Conservation (phyloP, 2,329 filamentous ascomycete genomes). For the Bisporella sp. region DNA sequence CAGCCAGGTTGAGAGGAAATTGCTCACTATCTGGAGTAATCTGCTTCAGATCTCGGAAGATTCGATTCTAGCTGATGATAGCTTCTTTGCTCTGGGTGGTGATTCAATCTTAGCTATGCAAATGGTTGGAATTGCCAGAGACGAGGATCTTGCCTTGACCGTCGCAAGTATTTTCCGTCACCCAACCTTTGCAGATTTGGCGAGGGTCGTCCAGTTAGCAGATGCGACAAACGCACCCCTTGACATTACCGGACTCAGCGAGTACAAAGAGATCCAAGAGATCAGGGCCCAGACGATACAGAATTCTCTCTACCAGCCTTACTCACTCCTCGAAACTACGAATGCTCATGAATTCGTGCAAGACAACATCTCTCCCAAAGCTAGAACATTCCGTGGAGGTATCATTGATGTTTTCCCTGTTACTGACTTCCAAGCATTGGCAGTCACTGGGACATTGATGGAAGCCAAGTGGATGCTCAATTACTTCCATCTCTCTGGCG, state of each 20-base stretch:
- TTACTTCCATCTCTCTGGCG: constrained; percentile 1
- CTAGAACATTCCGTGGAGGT: constrained; percentile 4
- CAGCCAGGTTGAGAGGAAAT: not conserved
- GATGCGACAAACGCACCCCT: not conserved
- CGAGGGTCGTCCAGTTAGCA: constrained; percentile 23
- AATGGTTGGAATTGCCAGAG: constrained; percentile 33
- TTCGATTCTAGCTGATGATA: constrained; percentile 21
- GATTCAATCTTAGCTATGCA: constrained; percentile 34
- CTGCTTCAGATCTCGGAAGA: constrained; percentile 11
- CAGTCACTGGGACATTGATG: not conserved
- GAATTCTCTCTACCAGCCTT: constrained; percentile 4
- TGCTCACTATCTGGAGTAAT: constrained; percentile 12
- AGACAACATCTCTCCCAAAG: constrained; percentile 8
- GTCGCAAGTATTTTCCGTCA: constrained; percentile 37
- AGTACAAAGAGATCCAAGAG: not conserved
- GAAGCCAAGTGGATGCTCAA: constrained; percentile 3
- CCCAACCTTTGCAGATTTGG: constrained; percentile 39
- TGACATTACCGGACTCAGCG: constrained; percentile 4
- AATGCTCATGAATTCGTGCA: constrained; percentile 19
- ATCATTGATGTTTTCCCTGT: constrained; percentile 6
- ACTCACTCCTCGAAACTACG: constrained; percentile 7
- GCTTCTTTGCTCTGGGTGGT: constrained; percentile 33
- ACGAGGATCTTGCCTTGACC: constrained; percentile 27
- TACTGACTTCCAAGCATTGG: not conserved
- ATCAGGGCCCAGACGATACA: not conserved